phyloP scores from a whole-genome alignment of 306 rosid species.

The Abrus precatorius region DNA sequence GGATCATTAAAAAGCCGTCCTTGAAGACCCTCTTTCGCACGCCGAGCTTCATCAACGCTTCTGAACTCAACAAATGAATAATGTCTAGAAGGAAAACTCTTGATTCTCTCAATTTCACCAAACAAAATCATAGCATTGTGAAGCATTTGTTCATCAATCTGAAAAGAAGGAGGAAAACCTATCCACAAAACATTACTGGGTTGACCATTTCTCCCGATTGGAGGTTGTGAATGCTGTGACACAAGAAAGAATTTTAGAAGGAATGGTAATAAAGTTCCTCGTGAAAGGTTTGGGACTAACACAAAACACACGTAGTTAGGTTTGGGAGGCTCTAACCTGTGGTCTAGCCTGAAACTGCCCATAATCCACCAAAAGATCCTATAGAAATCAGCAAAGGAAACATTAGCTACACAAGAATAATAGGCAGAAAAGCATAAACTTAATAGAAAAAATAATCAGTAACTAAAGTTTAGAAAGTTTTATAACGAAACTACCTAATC shows the following conservation, averaged over 20 bases:
- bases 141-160: slow-evolving; percentile 90
- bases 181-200: slow-evolving; percentile 81
- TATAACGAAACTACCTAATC: slow-evolving; percentile 2
- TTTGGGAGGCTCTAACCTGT: slow-evolving; percentile 60
- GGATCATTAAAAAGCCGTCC: slow-evolving; percentile 90
- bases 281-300: slow-evolving; percentile 9
- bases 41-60: slow-evolving; percentile 85
- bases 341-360: slow-evolving; percentile 73
- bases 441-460: background rate
- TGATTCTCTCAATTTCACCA: slow-evolving; percentile 88
- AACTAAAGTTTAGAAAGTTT: background rate
- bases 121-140: slow-evolving; percentile 90
- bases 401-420: slow-evolving; percentile 41
- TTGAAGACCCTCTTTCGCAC: slow-evolving; percentile 89
- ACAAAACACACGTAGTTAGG: slow-evolving; percentile 29
- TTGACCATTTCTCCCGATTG: slow-evolving; percentile 60
- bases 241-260: slow-evolving; percentile 30
- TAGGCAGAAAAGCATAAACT: background rate
- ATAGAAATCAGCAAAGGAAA: slow-evolving; percentile 39
- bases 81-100: slow-evolving; percentile 78
- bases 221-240: slow-evolving; percentile 64
- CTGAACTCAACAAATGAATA: slow-evolving; percentile 83
- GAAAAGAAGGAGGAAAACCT: slow-evolving; percentile 84
- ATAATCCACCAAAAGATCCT: slow-evolving; percentile 78
- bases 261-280: slow-evolving; percentile 17